Evolutionary conservation across 441 rosid genomes (phyloP).

Genomic region (Syzygium malaccense): DNA sequence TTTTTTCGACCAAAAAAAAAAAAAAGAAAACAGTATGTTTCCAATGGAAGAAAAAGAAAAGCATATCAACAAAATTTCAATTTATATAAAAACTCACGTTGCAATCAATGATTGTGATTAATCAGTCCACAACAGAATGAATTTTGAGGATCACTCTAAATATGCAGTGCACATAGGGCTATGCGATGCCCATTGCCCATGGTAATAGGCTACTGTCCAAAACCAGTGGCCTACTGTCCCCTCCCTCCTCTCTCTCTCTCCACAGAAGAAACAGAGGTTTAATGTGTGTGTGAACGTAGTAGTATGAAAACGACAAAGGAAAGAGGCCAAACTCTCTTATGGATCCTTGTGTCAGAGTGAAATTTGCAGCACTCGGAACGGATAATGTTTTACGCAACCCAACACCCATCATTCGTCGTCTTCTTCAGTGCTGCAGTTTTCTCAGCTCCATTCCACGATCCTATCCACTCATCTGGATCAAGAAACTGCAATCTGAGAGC

Average conservation of each 20-base stretch:
- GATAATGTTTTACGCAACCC: background rate
- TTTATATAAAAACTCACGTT: background rate
- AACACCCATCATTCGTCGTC: background rate
- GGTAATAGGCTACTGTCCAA: background rate
- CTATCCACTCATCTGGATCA: background rate
- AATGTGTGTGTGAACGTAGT: no score
- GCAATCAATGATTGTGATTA: background rate
- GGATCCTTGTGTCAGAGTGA: background rate
- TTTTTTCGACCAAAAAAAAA: no score
- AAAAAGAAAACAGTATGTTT: background rate
- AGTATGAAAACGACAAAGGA: no score
- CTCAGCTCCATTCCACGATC: background rate
- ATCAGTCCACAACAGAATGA: background rate
- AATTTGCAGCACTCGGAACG: background rate
- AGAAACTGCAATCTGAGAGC: background rate
- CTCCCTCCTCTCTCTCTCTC: no score
- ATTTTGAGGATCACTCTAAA: background rate
- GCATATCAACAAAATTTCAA: background rate
- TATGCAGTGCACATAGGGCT: background rate
- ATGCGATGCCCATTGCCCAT: background rate
- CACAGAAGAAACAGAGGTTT: no score
- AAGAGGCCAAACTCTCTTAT: background rate
- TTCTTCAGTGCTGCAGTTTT: background rate
- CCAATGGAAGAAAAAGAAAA: background rate
- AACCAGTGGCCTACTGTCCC: no score